Base-by-base conservation (phyloP, 495 filamentous ascomycete genomes). In the Parathielavia hyrcaniae region DNA sequence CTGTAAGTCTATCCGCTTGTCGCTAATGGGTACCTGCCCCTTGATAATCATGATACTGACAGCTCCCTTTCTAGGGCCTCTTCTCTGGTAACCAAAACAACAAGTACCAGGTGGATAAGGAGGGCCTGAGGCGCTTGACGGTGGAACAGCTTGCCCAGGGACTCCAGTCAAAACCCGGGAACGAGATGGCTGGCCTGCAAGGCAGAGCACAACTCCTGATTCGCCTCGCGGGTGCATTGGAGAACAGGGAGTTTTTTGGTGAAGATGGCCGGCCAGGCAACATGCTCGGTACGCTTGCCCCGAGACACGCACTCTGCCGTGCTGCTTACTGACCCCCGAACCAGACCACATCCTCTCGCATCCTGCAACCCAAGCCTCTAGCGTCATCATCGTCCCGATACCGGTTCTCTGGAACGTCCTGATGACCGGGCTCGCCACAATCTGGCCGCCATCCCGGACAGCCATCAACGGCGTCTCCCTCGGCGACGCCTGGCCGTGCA, bases 401-500 rank as follows among this genome's bases (percentile, higher is more conserved):
- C 91, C 93, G 4, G 95, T 90, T 0, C 77, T 98, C 1, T 98
- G 93, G 93, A 79, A 81, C 50, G 83, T 90, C 13, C 79, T 98
- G 0, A 95, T 95, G 82, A 85, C 92, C 59, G 90, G 93, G 1
- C 80, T 98, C 4, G 79, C 84, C 9, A 78, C 85, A 1, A 91
- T 97, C 69, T 98, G 93, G 93, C 95, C 95, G 0, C 71, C 85
- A 0, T 91, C 90, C 0, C 81, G 95, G 43, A 96, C 92, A 6
- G 84, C 87, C 60, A 86, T 98, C 61, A 89, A 96, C 66, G 90
- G 90, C 6, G 78, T 91, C 34, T 84, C 90, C 0, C 85, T 98
- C 50, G 93, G 93, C 44, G 93, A 98, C 67, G 93, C 95, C 30
- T 98, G 93, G 93, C 86, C 84, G 0, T 96, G 90, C 69, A 86